A percentile compares a stretch with the other conserved stretches of the same genome.
These are phyloP conservation scores for Populus deltoides DNA, from an alignment of 345 rosid species.

Conservation along the genomic window DNA sequence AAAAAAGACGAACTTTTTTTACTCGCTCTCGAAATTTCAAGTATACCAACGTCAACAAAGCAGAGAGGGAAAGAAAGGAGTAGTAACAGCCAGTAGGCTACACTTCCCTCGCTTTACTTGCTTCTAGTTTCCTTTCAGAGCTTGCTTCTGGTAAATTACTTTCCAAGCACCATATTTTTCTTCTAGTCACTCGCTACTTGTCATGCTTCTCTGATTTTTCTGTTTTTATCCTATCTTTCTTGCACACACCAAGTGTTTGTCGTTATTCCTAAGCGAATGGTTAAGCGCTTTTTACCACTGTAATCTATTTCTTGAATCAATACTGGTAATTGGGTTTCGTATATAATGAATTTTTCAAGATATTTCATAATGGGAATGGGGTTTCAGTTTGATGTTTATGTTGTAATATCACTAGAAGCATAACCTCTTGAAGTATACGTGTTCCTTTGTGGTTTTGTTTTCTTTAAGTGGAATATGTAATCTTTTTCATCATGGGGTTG, in stretches of 20 bases:
- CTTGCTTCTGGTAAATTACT: constrained; percentile 55
- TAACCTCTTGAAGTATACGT: no score
- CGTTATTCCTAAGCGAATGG: constrained; percentile 12
- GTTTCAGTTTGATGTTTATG: no score
- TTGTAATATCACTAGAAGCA: no score
- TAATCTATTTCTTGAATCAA: no score
- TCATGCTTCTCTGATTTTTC: not conserved
- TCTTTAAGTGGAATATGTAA: no score
- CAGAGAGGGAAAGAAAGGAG: constrained; percentile 58
- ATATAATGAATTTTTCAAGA: no score
- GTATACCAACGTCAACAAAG: constrained; percentile 59
- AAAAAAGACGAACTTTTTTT: no score
- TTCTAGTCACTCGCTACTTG: not conserved
- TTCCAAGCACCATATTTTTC: not conserved
- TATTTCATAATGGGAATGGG: no score
- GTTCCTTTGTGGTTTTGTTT: no score
- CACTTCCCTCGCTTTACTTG: constrained; percentile 51
- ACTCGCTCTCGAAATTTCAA: constrained; percentile 45
- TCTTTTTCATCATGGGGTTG: no score
- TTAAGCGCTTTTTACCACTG: no score
- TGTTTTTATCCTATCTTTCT: not conserved
- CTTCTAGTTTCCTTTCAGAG: constrained; percentile 49
- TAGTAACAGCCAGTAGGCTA: constrained; percentile 64
- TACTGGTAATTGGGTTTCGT: no score
- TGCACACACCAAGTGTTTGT: constrained; percentile 29